Evolutionary conservation across 805 yeast genomes (phyloP), one percentile per base, ranked within the genome.

Genomic region (Dipodascopsis tothii): DNA sequence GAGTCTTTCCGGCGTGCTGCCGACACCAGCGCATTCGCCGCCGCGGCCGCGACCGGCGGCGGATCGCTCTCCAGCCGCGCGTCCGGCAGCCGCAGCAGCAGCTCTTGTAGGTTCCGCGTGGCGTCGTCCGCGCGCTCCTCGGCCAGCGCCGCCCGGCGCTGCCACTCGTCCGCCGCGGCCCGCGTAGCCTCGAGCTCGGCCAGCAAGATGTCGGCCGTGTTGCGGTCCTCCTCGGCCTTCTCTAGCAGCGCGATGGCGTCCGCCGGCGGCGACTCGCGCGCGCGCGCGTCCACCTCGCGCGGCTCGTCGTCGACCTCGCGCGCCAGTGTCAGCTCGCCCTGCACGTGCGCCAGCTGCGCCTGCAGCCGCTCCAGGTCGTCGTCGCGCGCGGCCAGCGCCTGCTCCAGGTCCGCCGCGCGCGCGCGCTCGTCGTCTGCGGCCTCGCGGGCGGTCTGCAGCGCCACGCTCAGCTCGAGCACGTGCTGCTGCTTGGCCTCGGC

Each of bases 211-310:
- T 9, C 30, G 9, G 43, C 20, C 18, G 36, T 7, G n/a, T 16
- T 18, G 11, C 22, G 17, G 9, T 33, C 22, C 18, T 33, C 36
- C 14, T 33, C 36, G 11, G 7, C 48, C 32, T 43, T 42, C 14
- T 47, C 52, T 35, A 49, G 41, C 37, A 49, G 30, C 35, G 44
- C 51, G 35, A 46, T 39, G 16, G 48, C 34, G 36, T 49, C 53
- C n/a, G 51, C 50, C 5, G 48, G 36, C 19, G 36, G 36, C 11
- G 7, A 7, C 18, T 33, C 36, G 9, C 14, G 30, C 9, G 14
- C 11, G 14, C 11, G 11, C 28, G 36, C 18, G 20, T 37, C 37
- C 4, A 33, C 40, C 17, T 16, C 44, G n/a, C n/a, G 27, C 16
- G 25, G 40, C 11, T 22, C 17, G 17, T 33, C 39, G 22, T 32